A percentile compares a stretch with the other conserved stretches of the same genome.
Conservation (phyloP, 345 rosid species). For the Geranium brycei region DNA sequence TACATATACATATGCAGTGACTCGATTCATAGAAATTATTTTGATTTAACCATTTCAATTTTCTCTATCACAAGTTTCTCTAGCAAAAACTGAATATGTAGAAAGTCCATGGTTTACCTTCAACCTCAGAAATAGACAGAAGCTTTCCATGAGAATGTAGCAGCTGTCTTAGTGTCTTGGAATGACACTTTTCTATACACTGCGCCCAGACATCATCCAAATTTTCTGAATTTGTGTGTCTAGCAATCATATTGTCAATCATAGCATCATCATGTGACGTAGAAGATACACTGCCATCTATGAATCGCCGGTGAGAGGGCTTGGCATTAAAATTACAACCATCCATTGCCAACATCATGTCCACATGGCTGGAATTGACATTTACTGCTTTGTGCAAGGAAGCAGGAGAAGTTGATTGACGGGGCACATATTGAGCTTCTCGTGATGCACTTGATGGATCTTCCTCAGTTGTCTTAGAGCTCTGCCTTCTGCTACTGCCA, state of each 20-base stretch:
- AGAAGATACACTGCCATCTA: conserved; percentile 22
- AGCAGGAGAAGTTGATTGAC: conserved; percentile 44
- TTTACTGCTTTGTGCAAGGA: conserved; percentile 33
- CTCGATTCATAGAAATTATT: too few species aligned
- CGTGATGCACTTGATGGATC: conserved; percentile 58
- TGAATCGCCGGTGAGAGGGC: conserved; percentile 24
- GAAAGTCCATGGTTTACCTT: conserved; percentile 38
- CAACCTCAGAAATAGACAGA: conserved; percentile 63
- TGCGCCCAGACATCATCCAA: conserved; percentile 60
- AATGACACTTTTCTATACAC: conserved; percentile 82
- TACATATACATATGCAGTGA: too few species aligned
- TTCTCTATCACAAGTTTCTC: too few species aligned
- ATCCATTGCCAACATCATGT: conserved; percentile 22
- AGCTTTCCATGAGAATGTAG: conserved; percentile 69
- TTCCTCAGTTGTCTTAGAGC: conserved; percentile 77
- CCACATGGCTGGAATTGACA: conserved; percentile 29
- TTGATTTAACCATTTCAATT: too few species aligned
- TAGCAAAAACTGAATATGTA: background rate
- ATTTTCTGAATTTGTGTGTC: conserved; percentile 42
- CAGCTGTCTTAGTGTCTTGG: conserved; percentile 76
- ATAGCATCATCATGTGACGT: conserved; percentile 28
- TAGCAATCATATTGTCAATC: conserved; percentile 28
- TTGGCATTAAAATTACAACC: conserved; percentile 29
- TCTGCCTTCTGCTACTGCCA: conserved; percentile 71
- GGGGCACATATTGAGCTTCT: conserved; percentile 39